Percentiles rank a stretch among this genome's conserved stretches.
phyloP scores from a whole-genome alignment of 257 asterid species.

The Scutellaria galericulata region DNA sequence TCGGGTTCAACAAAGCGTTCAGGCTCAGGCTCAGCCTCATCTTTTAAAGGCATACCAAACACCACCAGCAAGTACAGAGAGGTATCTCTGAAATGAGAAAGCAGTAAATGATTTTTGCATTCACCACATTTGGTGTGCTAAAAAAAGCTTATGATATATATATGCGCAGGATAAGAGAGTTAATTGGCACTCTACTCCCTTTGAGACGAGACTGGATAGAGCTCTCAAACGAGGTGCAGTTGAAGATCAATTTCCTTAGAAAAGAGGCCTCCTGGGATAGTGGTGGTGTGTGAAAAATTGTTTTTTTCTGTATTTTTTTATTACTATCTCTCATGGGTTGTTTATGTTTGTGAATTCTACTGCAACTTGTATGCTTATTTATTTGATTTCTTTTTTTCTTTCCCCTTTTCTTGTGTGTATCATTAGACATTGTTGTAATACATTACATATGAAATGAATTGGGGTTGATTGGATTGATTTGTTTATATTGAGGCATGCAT shows the following conservation, averaged over 20 bases:
- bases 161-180: constrained; percentile 83
- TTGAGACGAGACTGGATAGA: constrained; percentile 83
- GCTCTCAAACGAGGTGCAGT: constrained; percentile 62
- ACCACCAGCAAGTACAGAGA: constrained; percentile 92
- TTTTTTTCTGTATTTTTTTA: constrained; percentile 11
- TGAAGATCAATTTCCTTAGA: constrained; percentile 43
- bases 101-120: constrained; percentile 15
- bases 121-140: constrained; percentile 23
- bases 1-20: constrained; percentile 47
- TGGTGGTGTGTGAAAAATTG: constrained; percentile 33
- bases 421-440: constrained; percentile 31
- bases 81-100: constrained; percentile 52
- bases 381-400: constrained; percentile 27
- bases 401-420: constrained; percentile 22
- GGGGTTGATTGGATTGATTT: constrained; percentile 39
- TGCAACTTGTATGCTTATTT: constrained; percentile 38
- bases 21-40: constrained; percentile 47
- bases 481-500: constrained; percentile 27
- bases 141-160: constrained; percentile 34
- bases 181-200: constrained; percentile 90
- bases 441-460: constrained; percentile 34
- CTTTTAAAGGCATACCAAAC: constrained; percentile 88
- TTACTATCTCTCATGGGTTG: constrained; percentile 23
- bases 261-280: constrained; percentile 6
- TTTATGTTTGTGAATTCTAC: constrained; percentile 45